Evolutionary conservation across 352 stramenopile species (phyloP), one percentile per base, ranked within the genome.

Genomic region (Pythium dissotocum): DNA sequence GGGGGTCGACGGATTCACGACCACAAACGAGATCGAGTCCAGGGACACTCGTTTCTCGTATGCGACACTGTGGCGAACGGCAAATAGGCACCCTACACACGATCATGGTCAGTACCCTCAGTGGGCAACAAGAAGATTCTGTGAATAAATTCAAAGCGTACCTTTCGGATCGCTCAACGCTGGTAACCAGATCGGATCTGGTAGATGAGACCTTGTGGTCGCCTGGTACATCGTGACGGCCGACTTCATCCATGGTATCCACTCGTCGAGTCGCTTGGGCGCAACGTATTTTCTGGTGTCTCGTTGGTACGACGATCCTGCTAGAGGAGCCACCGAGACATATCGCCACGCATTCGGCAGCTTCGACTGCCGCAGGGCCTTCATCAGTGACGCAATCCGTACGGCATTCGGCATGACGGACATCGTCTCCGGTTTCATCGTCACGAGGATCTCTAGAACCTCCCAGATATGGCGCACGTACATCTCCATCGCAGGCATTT

Each of bases 401-500:
- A 58, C 40, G 24, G 35, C 6, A 28, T 36, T 46, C 12, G 61
- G 10, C 2, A 52, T 21, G 5, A 21, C n/a, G 9, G 44, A 35
- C 6, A 71, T 4, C 21, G 57, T 72, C 18, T 77, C 67, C 0
- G 52, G 16, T 9, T 67, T 69, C 1, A 90, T 56, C 12, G 77
- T 69, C n/a, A 76, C 46, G 44, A 90, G 44, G 6, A 30, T 61
- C 44, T 88, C 78, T 12, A 73, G 66, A 1, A 72, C 67, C 14
- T 57, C 70, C 77, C 82, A 87, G 16, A 87, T 59, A 12, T 76
- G 75, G 13, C 60, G 75, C 18, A 87, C 52, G 51, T 87, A 87
- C 2, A 46, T 40, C 28, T 83, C 78, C 67, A 90, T 82, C 1
- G 74, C 76, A n/a, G 78, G 78, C 6, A 90, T 58, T 33, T 90